phyloP scores from a whole-genome alignment of 2,329 filamentous ascomycete species.

The Cryphonectria japonica region DNA sequence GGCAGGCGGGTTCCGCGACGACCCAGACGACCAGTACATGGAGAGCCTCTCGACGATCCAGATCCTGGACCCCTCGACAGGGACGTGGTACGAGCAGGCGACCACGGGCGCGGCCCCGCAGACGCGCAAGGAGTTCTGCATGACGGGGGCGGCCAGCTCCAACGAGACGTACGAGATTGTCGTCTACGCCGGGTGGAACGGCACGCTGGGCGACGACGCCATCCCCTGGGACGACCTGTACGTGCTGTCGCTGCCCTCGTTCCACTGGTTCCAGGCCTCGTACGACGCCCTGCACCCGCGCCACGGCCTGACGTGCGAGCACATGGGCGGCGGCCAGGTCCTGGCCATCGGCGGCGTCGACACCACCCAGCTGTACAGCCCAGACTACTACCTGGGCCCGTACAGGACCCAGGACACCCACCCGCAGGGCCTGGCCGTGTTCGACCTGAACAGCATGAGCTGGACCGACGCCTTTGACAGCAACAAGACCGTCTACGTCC shows the following conservation, averaged over 20 bases:
- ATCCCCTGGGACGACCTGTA: conserved; percentile 32
- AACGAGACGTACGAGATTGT: conserved; percentile 34
- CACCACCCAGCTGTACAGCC: conserved; percentile 21
- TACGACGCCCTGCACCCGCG: conserved; percentile 32
- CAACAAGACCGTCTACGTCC: conserved; percentile 20
- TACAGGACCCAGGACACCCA: conserved; percentile 32
- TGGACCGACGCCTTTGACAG: conserved; percentile 27
- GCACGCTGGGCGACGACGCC: conserved; percentile 27
- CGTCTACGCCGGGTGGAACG: conserved; percentile 34
- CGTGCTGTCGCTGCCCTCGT: conserved; percentile 34
- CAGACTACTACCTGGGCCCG: conserved; percentile 21
- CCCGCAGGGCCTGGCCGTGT: conserved; percentile 32
- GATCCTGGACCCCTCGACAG: conserved; percentile 29
- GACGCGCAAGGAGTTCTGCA: conserved; percentile 32
- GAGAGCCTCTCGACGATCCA: conserved; percentile 27
- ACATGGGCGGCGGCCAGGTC: conserved; percentile 43
- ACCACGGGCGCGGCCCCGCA: conserved; percentile 30
- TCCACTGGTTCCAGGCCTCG: conserved; percentile 34
- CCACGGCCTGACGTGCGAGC: conserved; percentile 33
- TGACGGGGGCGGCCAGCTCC: conserved; percentile 32
- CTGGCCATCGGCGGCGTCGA: conserved; percentile 43
- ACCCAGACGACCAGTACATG: conserved; percentile 10
- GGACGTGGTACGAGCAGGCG: conserved; percentile 33
- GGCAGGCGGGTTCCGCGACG: conserved; percentile 1
- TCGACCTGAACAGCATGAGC: conserved; percentile 30